Percentiles rank a stretch among this genome's conserved stretches.
Evolutionary conservation across 805 yeast genomes (phyloP).

Genomic region (Candida cerambycidarum): DNA sequence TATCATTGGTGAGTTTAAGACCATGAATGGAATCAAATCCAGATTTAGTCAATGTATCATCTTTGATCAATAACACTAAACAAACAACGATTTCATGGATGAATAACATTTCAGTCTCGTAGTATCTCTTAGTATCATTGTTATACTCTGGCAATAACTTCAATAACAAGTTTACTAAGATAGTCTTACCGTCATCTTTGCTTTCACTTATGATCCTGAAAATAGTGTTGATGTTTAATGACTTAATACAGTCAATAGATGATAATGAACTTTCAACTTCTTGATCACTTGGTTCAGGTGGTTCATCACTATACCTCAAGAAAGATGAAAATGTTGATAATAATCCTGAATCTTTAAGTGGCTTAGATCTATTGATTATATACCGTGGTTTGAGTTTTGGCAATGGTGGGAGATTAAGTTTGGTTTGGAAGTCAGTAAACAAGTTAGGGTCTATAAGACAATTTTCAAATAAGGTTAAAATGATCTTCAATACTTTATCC

Average conservation of each 20-base stretch:
- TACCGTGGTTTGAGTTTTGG: constrained; percentile 66
- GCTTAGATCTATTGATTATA: constrained; percentile 60
- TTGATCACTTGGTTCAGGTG: constrained; percentile 89
- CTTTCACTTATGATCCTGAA: constrained; percentile 50
- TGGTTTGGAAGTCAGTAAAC: constrained; percentile 64
- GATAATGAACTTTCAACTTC: constrained; percentile 85
- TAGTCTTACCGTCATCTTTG: constrained; percentile 34
- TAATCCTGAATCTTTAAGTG: constrained; percentile 72
- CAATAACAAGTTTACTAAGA: constrained; percentile 27
- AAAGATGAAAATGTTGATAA: constrained; percentile 90
- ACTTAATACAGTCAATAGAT: constrained; percentile 77
- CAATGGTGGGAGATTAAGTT: constrained; percentile 50
- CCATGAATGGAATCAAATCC: constrained; percentile 14
- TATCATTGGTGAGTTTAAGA: constrained; percentile 13
- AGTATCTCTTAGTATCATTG: constrained; percentile 36
- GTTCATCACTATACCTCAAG: constrained; percentile 78
- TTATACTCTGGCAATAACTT: constrained; percentile 26
- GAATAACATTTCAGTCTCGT: constrained; percentile 49
- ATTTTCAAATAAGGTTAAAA: constrained; percentile 68
- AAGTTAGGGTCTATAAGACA: constrained; percentile 63
- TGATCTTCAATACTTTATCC: constrained; percentile 57
- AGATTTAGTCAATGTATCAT: constrained; percentile 20
- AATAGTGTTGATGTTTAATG: constrained; percentile 60
- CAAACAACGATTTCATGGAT: constrained; percentile 45
- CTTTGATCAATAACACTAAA: constrained; percentile 31